Evolutionary conservation across 2,329 filamentous ascomycete species (phyloP), one percentile per base, ranked within the genome.

Genomic region (Trichoderma atroviride): DNA sequence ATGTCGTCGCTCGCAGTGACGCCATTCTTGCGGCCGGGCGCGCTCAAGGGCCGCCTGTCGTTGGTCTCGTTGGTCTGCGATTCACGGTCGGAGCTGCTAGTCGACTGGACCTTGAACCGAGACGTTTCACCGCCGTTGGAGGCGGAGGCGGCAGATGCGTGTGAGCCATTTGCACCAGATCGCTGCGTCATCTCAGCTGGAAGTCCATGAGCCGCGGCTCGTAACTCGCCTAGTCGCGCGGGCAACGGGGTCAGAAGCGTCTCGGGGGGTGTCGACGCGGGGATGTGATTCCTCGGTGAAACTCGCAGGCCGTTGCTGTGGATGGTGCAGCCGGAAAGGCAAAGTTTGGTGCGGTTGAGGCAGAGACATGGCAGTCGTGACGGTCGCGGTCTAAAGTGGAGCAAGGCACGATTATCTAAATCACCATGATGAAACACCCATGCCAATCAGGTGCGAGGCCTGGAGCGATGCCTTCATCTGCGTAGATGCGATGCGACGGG

Each of bases 41-140:
- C 84, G 70, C 80, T 86, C 7, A 81, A 82, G 27, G 83, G 83
- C 16, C 84, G 82, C 66, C 75, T 78, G 64, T 81, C 79, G 50
- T 77, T 74, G 53, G 75, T 72, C 52, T 72, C 75, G 69, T 76
- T 74, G 69, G 70, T 75, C 56, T 72, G 73, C 53, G 73, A 71
- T 58, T 79, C 76, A 69, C 71, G 74, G 71, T 76, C 73, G 70
- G 73, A 73, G 70, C 72, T 75, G 70, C 75, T 76, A 69, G 78
- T 77, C 65, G 70, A 66, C 64, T 74, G 72, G 19, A 73, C 72
- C 40, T 72, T 74, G 71, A 76, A 77, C 57, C 76, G 74, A 57
- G 76, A 77, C 40, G 74, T 73, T 58, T 78, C 74, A 67, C 77
- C 76, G 70, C 77, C 76, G 70, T 77, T 78, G 58, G 72, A 71